These are phyloP conservation scores for Lentinula guzmanii DNA, from an alignment of 768 basidiomycete species.

Conservation along the genomic window DNA sequence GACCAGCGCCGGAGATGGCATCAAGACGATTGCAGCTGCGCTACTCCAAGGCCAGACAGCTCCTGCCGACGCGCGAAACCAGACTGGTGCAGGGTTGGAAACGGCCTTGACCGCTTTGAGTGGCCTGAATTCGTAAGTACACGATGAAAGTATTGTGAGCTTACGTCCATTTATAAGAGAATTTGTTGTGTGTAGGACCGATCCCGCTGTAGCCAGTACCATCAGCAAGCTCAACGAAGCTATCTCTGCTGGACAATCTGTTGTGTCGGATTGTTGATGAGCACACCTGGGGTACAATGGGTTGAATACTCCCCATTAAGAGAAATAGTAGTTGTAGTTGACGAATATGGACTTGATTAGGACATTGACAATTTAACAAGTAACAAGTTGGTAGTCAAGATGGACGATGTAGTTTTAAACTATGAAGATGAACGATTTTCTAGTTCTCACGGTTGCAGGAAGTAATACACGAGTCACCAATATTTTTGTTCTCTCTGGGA, in stretches of 20 bases:
- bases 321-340: too few species aligned
- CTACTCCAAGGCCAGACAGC: conserved; percentile 3
- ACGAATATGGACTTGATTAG: neutral
- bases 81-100: neutral
- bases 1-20: conserved; percentile 3
- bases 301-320: too few species aligned
- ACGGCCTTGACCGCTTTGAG: conserved; percentile 2
- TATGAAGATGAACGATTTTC: too few species aligned
- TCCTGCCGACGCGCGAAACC: conserved; percentile 6
- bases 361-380: neutral
- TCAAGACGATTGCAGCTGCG: conserved; percentile 7
- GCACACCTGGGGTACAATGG: too few species aligned
- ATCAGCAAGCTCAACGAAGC: neutral
- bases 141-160: neutral
- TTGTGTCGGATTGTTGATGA: neutral
- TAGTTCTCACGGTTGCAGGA: too few species aligned
- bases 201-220: neutral
- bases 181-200: neutral
- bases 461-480: too few species aligned
- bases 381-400: too few species aligned
- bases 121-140: conserved; percentile 4
- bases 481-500: too few species aligned
- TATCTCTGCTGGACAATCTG: neutral
- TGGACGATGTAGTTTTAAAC: too few species aligned
- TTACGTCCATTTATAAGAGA: neutral